These are phyloP conservation scores for Colletotrichum sidae DNA, from an alignment of 2,329 filamentous ascomycete genomes.

Conservation along the genomic window DNA sequence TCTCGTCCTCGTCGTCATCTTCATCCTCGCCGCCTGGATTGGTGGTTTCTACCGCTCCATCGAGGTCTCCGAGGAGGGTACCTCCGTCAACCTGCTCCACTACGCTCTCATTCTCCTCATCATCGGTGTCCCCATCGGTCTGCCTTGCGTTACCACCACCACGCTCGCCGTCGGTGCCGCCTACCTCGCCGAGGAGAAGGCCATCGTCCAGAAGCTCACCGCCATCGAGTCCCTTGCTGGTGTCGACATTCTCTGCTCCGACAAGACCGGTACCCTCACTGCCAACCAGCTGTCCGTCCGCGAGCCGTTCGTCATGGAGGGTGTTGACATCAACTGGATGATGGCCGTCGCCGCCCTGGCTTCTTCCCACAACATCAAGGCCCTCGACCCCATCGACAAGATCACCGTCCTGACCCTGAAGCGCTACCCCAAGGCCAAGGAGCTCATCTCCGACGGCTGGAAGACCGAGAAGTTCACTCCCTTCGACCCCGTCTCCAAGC, in stretches of 20 bases:
- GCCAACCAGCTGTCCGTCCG: conserved; percentile 81
- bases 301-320: conserved; percentile 81
- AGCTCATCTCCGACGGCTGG: conserved; percentile 81
- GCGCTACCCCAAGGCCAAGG: conserved; percentile 80
- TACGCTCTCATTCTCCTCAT: conserved; percentile 79
- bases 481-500: conserved; percentile 84
- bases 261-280: conserved; percentile 84
- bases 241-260: conserved; percentile 83
- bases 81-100: conserved; percentile 72
- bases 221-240: conserved; percentile 80
- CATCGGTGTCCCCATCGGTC: conserved; percentile 83
- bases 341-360: conserved; percentile 83
- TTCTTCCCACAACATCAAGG: conserved; percentile 83
- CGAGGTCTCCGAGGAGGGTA: conserved; percentile 63
- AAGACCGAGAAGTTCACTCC: conserved; percentile 81
- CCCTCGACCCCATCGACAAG: conserved; percentile 83
- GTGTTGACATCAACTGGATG: conserved; percentile 86
- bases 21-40: conserved; percentile 80
- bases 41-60: conserved; percentile 83
- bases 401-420: conserved; percentile 81
- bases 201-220: conserved; percentile 83
- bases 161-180: conserved; percentile 82
- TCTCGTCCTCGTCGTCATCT: conserved; percentile 82
- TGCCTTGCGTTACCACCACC: conserved; percentile 82
- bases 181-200: conserved; percentile 81